Evolutionary conservation across 306 rosid genomes (phyloP).

Genomic region (Vigna mungo): DNA sequence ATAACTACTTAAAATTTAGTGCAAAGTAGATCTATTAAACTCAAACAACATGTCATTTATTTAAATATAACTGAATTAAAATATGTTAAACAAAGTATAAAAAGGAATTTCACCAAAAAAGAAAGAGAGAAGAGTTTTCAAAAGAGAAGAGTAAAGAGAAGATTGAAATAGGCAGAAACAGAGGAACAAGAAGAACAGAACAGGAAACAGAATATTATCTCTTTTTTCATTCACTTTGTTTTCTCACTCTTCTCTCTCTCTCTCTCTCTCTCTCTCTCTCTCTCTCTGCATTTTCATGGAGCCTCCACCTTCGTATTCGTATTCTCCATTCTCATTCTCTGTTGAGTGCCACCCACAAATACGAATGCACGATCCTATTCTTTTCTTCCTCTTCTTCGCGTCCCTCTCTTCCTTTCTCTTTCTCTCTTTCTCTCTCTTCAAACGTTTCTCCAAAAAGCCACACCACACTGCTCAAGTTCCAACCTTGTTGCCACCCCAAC

Average conservation of each 20-base stretch:
- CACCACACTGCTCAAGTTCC: slow-evolving; percentile 57
- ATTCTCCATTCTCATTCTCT: slow-evolving; percentile 23
- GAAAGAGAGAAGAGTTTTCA: neutral
- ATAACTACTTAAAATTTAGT: too few species aligned
- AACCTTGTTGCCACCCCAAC: slow-evolving; percentile 46
- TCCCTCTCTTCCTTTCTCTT: slow-evolving; percentile 41
- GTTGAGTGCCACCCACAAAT: slow-evolving; percentile 20
- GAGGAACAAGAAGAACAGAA: neutral
- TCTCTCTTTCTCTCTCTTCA: slow-evolving; percentile 49
- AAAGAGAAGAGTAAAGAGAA: neutral
- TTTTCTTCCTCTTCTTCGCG: slow-evolving; percentile 42
- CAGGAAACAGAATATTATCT: slow-evolving; percentile 4
- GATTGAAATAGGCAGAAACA: neutral
- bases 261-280: neutral
- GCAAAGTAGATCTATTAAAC: too few species aligned
- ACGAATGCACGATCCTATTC: slow-evolving; percentile 51
- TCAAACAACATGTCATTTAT: too few species aligned
- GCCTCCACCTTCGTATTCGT: slow-evolving; percentile 42
- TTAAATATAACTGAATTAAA: too few species aligned
- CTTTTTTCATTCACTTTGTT: neutral
- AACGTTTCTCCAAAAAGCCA: slow-evolving; percentile 36
- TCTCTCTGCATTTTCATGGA: slow-evolving; percentile 52
- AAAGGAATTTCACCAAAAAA: too few species aligned
- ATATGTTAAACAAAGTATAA: neutral
- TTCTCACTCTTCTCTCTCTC: slow-evolving; percentile 1